Conservation (phyloP, 2,329 filamentous ascomycete species). For the Samsoniella hepiali region DNA sequence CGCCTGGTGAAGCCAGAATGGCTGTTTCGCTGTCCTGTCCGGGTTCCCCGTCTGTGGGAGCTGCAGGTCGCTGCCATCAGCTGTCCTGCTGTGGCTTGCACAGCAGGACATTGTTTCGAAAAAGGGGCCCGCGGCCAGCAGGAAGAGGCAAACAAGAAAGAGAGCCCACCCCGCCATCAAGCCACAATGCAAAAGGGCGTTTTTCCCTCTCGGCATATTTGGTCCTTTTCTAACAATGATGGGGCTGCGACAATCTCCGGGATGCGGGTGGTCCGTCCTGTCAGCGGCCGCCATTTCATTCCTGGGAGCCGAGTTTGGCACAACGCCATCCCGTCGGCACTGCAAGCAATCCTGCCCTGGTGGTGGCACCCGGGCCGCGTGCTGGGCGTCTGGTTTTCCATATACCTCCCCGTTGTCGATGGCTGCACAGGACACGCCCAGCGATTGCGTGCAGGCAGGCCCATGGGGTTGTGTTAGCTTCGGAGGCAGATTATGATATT, state of each 20-base stretch:
- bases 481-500: too few species aligned
- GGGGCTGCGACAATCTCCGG: background rate
- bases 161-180: background rate
- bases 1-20: background rate
- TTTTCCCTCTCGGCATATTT: too few species aligned
- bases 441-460: too few species aligned
- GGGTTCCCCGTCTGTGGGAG: background rate
- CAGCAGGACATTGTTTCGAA: background rate
- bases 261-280: background rate
- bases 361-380: too few species aligned
- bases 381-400: too few species aligned
- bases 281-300: background rate
- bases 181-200: background rate
- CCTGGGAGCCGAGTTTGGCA: background rate
- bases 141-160: background rate
- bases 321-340: background rate
- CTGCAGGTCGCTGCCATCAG: constrained; percentile 7
- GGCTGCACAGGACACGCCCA: too few species aligned
- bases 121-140: background rate
- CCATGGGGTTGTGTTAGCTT: too few species aligned
- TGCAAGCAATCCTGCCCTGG: background rate
- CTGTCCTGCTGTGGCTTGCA: background rate
- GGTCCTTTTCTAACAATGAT: background rate
- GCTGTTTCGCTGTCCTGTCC: background rate
- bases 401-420: too few species aligned